phyloP scores from a whole-genome alignment of 2,329 filamentous ascomycete species.

The Mollisia scopiformis region DNA sequence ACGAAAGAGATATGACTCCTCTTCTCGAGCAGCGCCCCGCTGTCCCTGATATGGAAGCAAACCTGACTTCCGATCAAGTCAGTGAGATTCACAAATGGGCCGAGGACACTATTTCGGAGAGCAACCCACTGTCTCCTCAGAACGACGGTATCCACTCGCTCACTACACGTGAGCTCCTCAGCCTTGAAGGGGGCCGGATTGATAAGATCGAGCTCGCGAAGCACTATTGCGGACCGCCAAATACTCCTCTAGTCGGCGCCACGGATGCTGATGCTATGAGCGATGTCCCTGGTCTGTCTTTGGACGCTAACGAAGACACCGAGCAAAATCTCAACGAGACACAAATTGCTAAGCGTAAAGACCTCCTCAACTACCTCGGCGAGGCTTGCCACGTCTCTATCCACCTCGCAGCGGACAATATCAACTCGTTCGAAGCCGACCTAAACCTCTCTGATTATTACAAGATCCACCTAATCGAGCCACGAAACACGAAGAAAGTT shows the following conservation, averaged over 20 bases:
- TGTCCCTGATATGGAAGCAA: not conserved
- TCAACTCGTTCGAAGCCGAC: not conserved
- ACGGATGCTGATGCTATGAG: not conserved
- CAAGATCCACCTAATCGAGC: slow-evolving; percentile 4
- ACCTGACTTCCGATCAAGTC: not conserved
- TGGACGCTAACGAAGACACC: not conserved
- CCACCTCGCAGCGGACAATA: not conserved
- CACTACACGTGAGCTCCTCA: not conserved
- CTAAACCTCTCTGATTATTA: slow-evolving; percentile 6
- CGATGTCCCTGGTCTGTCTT: not conserved
- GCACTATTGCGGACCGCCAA: not conserved
- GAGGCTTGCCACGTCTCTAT: not conserved
- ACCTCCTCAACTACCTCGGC: not conserved
- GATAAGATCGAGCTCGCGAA: not conserved
- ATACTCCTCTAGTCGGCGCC: not conserved
- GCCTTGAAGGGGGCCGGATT: not conserved
- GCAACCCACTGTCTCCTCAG: not conserved
- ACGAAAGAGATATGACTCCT: not conserved
- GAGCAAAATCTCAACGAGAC: not conserved
- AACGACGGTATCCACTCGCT: not conserved
- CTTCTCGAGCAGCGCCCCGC: not conserved
- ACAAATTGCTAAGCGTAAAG: not conserved
- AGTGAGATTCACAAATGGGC: not conserved
- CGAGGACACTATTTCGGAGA: not conserved
- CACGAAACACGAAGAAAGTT: not conserved